phyloP scores from a whole-genome alignment of 768 basidiomycete species.

The Daedaleopsis sinensis region DNA sequence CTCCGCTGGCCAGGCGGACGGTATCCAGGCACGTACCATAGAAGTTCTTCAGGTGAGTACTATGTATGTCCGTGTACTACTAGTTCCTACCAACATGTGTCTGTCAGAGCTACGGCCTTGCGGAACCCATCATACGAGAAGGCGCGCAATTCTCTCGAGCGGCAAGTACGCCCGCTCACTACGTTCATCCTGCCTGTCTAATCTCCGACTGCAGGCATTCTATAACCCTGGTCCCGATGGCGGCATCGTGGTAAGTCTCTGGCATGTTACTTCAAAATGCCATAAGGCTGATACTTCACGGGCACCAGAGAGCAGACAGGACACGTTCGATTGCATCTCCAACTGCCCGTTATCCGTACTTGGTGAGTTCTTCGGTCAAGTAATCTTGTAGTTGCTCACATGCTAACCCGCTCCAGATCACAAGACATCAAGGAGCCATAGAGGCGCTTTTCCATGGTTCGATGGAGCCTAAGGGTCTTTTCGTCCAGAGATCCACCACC shows the following conservation, averaged over 20 bases:
- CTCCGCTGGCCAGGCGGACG: conserved; percentile 56
- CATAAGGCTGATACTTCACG: not conserved
- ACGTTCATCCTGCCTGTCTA: not conserved
- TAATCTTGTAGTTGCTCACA: too few species aligned
- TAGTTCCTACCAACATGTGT: not conserved
- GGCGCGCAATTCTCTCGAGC: conserved; percentile 74
- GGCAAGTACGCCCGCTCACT: conserved; percentile 41
- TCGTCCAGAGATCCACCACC: conserved; percentile 53
- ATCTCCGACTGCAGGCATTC: conserved; percentile 54
- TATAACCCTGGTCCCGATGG: conserved; percentile 69
- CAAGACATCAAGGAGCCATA: conserved; percentile 67
- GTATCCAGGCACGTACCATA: conserved; percentile 58
- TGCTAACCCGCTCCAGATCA: conserved; percentile 40
- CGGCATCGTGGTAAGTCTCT: conserved; percentile 57
- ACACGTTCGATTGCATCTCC: conserved; percentile 25
- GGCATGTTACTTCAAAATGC: not conserved
- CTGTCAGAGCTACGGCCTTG: conserved; percentile 75
- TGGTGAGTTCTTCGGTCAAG: not conserved
- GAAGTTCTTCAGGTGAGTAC: conserved; percentile 49
- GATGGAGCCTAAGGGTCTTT: conserved; percentile 48
- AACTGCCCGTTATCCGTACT: not conserved
- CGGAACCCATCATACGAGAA: conserved; percentile 61
- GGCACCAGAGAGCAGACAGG: not conserved
- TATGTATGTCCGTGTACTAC: not conserved
- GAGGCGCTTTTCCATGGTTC: conserved; percentile 63